These are phyloP conservation scores for Coccomyxa sp. DNA, from an alignment of 139 green algal genomes.

Conservation along the genomic window DNA sequence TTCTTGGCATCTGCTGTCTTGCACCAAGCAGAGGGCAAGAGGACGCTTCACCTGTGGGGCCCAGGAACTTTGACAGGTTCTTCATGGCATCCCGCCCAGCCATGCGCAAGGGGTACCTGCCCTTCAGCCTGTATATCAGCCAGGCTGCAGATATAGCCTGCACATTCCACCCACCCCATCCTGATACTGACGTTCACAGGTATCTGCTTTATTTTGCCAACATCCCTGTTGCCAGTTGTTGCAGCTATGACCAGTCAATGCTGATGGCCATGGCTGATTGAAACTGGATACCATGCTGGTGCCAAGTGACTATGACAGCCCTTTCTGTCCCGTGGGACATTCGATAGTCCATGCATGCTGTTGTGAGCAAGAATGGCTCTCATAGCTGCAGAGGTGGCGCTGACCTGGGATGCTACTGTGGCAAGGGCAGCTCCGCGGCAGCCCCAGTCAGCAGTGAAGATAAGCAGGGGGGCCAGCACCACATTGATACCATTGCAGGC, in stretches of 20 bases:
- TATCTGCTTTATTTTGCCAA: no score
- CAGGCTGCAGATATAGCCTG: slow-evolving; percentile 25
- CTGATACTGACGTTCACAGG: no score
- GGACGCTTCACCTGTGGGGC: slow-evolving; percentile 18
- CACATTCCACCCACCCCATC: no score
- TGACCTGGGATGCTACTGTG: slow-evolving; percentile 56
- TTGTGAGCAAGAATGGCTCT: not conserved
- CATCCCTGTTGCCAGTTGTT: not conserved
- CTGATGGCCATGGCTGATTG: not conserved
- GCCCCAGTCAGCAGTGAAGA: slow-evolving; percentile 61
- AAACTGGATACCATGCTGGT: no score
- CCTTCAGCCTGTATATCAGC: slow-evolving; percentile 25
- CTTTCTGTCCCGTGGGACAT: no score
- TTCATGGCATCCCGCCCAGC: slow-evolving; percentile 13
- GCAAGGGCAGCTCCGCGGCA: slow-evolving; percentile 61
- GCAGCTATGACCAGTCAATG: not conserved
- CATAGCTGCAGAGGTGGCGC: not conserved
- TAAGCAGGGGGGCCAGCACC: slow-evolving; percentile 54
- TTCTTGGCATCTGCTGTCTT: no score
- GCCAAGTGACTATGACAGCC: no score
- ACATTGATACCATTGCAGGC: slow-evolving; percentile 33
- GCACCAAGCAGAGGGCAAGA: no score
- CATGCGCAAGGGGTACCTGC: slow-evolving; percentile 17
- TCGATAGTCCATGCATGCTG: not conserved
- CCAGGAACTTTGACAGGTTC: slow-evolving; percentile 16